phyloP scores from a whole-genome alignment of 805 yeast species.

The Metschnikowia continentalis region DNA sequence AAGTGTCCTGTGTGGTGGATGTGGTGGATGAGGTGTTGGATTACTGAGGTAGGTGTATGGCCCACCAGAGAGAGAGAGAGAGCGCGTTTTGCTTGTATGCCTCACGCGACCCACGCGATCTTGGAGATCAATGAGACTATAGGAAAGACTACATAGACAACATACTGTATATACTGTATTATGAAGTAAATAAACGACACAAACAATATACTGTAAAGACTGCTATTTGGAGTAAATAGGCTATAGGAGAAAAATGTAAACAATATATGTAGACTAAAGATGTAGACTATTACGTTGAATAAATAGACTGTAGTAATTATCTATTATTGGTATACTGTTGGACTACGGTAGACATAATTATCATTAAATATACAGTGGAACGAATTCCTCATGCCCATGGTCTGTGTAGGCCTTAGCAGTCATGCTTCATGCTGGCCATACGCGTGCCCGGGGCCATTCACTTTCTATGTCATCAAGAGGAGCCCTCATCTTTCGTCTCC shows the following conservation, averaged over 20 bases:
- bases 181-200: no score
- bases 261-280: no score
- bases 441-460: constrained; percentile 2
- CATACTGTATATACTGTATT: no score
- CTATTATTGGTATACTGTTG: no score
- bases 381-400: neutral
- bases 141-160: no score
- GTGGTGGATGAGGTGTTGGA: neutral
- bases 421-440: neutral
- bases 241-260: no score
- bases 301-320: no score
- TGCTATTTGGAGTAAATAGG: no score
- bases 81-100: constrained; percentile 6
- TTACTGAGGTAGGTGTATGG: neutral
- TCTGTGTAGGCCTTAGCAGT: neutral
- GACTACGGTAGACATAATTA: constrained; percentile 8
- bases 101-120: constrained; percentile 1
- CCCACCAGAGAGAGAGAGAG: neutral
- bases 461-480: constrained; percentile 3
- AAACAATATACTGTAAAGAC: no score
- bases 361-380: constrained; percentile 16
- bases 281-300: no score
- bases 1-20: neutral
- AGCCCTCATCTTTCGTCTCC: constrained; percentile 5
- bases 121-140: no score